Evolutionary conservation across 169 alveolate genomes (phyloP).

Genomic region (Miamiensis avidus): DNA sequence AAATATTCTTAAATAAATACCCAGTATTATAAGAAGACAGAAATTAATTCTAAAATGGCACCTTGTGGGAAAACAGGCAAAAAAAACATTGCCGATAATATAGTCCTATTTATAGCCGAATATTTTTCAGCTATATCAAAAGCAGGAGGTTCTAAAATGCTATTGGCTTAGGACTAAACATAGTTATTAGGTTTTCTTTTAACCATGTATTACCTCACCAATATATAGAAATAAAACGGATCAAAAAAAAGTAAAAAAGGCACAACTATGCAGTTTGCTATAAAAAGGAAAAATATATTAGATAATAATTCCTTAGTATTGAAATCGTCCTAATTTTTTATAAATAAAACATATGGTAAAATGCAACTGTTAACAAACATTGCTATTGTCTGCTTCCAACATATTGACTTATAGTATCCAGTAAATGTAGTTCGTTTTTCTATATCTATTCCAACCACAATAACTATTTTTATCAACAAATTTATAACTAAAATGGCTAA

Average conservation of each 20-base stretch:
- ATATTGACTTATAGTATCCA: not conserved
- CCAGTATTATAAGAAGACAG: not conserved
- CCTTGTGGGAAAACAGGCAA: not conserved
- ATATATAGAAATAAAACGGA: not conserved
- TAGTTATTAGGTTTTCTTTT: not conserved
- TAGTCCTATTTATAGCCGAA: not conserved
- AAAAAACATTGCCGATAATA: not conserved
- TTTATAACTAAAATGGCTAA: not conserved
- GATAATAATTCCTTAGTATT: not conserved
- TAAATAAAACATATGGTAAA: not conserved
- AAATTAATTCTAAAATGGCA: not conserved
- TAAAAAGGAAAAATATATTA: too few species aligned
- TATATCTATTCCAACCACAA: not conserved
- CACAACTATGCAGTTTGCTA: not conserved
- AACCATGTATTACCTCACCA: not conserved
- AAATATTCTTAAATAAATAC: too few species aligned
- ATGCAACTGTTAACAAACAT: not conserved
- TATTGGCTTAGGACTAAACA: not conserved
- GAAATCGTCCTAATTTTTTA: not conserved
- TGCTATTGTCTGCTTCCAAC: not conserved
- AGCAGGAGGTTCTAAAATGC: not conserved
- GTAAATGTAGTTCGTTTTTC: not conserved
- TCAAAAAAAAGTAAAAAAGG: not conserved
- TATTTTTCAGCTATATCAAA: not conserved
- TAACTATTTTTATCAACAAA: not conserved